Percentiles rank a stretch among this genome's conserved stretches.
Evolutionary conservation across 2,329 filamentous ascomycete genomes (phyloP).

Genomic region (Penicillium sp.): DNA sequence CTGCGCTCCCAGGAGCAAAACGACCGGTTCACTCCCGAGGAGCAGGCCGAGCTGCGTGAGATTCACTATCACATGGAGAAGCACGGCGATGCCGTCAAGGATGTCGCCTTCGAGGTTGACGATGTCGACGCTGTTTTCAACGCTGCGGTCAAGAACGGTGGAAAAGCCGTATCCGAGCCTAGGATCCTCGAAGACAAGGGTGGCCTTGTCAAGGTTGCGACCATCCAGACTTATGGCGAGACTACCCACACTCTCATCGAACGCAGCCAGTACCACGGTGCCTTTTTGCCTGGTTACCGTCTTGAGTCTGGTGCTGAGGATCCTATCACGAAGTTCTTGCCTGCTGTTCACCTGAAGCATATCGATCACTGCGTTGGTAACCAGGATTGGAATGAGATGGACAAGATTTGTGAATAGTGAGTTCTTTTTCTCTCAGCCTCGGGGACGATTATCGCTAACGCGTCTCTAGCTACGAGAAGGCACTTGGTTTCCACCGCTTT

Average conservation of each 20-base stretch:
- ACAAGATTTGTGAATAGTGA: constrained; percentile 59
- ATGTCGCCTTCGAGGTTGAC: constrained; percentile 93
- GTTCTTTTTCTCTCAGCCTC: constrained; percentile 15
- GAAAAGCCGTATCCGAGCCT: constrained; percentile 41
- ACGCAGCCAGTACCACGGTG: constrained; percentile 65
- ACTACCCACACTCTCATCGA: constrained; percentile 91
- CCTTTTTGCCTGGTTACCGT: constrained; percentile 82
- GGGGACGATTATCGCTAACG: constrained; percentile 5
- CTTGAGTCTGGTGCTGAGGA: constrained; percentile 49
- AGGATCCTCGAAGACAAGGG: constrained; percentile 61
- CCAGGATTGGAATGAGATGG: constrained; percentile 91
- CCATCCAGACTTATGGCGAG: constrained; percentile 89
- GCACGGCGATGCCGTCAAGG: constrained; percentile 92
- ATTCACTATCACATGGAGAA: constrained; percentile 80
- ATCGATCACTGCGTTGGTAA: constrained; percentile 98
- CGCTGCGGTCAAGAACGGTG: constrained; percentile 61
- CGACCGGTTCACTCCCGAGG: constrained; percentile 55
- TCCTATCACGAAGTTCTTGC: constrained; percentile 52
- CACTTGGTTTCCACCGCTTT: constrained; percentile 92
- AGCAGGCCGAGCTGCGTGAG: constrained; percentile 65
- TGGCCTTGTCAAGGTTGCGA: constrained; percentile 70
- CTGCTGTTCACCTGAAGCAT: constrained; percentile 64
- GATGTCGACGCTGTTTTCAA: constrained; percentile 76
- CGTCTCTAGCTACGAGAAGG: constrained; percentile 70
- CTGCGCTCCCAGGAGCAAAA: constrained; percentile 63